Percentiles rank a stretch among this genome's conserved stretches.
Conservation (phyloP, 805 yeast species). For the Ogataea degrootiae region DNA sequence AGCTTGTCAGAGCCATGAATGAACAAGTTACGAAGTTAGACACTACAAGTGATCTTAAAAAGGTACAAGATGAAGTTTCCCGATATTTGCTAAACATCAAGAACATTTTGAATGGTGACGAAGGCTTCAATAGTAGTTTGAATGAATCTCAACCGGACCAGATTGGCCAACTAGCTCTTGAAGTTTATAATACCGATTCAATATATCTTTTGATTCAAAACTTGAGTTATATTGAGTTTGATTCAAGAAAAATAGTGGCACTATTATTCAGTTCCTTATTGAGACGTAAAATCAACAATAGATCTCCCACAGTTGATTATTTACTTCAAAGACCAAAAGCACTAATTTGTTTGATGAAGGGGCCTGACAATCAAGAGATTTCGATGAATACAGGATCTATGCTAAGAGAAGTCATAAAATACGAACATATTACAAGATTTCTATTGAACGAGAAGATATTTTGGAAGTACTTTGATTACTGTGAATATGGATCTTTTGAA, state of each 20-base stretch:
- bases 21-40: constrained; percentile 70
- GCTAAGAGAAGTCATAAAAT: constrained; percentile 77
- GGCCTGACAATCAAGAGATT: constrained; percentile 70
- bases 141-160: constrained; percentile 56
- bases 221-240: constrained; percentile 74
- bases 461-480: constrained; percentile 82
- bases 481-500: constrained; percentile 75
- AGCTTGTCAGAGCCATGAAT: constrained; percentile 67
- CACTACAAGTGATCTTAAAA: constrained; percentile 33
- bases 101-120: constrained; percentile 40
- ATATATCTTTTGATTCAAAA: constrained; percentile 56
- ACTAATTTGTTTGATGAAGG: constrained; percentile 54
- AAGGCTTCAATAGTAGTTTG: constrained; percentile 49
- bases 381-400: constrained; percentile 75
- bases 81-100: constrained; percentile 62
- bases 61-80: constrained; percentile 67
- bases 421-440: constrained; percentile 61
- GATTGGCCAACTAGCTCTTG: constrained; percentile 71
- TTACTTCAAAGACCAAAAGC: constrained; percentile 63
- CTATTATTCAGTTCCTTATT: constrained; percentile 69
- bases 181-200: constrained; percentile 68
- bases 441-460: constrained; percentile 56
- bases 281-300: constrained; percentile 69
- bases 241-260: constrained; percentile 79
- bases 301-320: constrained; percentile 86